phyloP scores from a whole-genome alignment of 1,284 basidiomycete species.

The Cryptococcus maquisensis region DNA sequence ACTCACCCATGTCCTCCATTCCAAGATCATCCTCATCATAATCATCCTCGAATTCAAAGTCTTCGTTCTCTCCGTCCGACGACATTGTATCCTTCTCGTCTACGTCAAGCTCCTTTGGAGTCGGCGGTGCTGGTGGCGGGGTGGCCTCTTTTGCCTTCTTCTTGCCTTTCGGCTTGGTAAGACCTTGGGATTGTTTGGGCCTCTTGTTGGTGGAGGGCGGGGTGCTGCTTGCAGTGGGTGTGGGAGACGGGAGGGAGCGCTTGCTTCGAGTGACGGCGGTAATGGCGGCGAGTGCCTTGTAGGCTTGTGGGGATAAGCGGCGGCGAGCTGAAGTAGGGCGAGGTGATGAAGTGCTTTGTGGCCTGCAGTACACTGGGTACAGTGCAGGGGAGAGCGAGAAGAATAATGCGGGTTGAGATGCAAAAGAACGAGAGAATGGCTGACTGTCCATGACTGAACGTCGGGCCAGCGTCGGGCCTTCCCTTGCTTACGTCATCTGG shows the following conservation, averaged over 20 bases:
- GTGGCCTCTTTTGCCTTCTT: neutral
- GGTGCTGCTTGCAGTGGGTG: neutral
- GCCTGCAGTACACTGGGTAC: neutral
- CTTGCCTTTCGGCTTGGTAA: neutral
- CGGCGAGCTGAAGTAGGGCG: too few relatives aligned
- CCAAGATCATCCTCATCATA: constrained; percentile 39
- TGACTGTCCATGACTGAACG: neutral
- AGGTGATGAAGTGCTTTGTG: too few relatives aligned
- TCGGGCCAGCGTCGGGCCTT: neutral
- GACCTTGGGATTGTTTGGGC: neutral
- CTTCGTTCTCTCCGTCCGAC: constrained; percentile 44
- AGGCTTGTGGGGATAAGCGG: too few relatives aligned
- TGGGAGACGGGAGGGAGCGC: neutral
- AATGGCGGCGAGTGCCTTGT: neutral
- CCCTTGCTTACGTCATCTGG: neutral
- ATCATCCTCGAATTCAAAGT: constrained; percentile 36
- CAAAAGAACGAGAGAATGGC: neutral
- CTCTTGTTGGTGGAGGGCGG: neutral
- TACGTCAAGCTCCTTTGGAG: neutral
- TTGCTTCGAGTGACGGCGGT: neutral
- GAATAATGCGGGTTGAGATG: neutral
- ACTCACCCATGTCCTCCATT: constrained; percentile 31
- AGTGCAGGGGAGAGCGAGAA: neutral
- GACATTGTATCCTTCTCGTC: constrained; percentile 29
- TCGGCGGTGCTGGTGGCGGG: neutral